Evolutionary conservation across 805 yeast species (phyloP).

Genomic region (Candida quercuum): DNA sequence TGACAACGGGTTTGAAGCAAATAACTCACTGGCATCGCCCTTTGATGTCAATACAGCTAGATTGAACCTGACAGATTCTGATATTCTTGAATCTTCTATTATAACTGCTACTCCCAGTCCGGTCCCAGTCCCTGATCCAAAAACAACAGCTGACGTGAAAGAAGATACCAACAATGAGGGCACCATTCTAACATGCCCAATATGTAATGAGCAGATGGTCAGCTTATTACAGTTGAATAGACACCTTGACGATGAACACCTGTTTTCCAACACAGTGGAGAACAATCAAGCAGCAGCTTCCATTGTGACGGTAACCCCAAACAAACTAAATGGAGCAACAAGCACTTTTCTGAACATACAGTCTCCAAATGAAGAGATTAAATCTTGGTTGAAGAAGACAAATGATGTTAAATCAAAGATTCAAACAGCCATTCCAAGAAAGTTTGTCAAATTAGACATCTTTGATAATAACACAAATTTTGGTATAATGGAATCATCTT

Average conservation of each 20-base stretch:
- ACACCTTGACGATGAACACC: constrained; percentile 70
- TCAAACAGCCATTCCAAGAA: constrained; percentile 30
- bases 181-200: constrained; percentile 47
- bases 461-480: constrained; percentile 33
- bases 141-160: neutral
- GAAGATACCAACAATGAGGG: constrained; percentile 2
- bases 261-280: too few species aligned
- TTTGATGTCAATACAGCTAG: constrained; percentile 3
- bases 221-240: constrained; percentile 50
- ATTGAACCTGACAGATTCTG: too few species aligned
- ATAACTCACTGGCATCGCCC: neutral
- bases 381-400: constrained; percentile 38
- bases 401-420: constrained; percentile 33
- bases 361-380: constrained; percentile 29
- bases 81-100: too few species aligned
- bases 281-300: too few species aligned
- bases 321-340: neutral
- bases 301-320: too few species aligned
- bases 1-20: neutral
- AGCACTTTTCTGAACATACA: neutral
- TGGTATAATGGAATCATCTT: constrained; percentile 13
- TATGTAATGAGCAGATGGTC: constrained; percentile 58
- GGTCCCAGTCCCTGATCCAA: neutral
- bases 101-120: too few species aligned
- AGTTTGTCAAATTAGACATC: constrained; percentile 41